Base-by-base conservation (phyloP, 1,139 yeast species). In the Diutina scorzettiae region DNA sequence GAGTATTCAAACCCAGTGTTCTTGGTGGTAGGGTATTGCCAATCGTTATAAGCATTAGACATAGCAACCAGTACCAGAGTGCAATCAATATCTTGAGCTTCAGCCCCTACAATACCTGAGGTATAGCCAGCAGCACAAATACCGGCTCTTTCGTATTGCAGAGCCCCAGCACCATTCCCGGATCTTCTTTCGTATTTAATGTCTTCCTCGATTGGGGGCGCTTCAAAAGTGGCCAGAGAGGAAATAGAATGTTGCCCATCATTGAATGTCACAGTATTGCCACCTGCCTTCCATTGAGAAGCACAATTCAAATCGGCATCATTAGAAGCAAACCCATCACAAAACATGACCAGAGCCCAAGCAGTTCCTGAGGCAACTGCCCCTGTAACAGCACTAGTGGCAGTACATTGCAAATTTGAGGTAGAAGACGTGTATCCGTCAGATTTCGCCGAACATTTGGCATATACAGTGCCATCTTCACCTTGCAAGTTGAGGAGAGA, bases 361-460 rank as follows among this genome's bases (percentile, higher is more conserved):
- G 21, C 34, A 4, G 16, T 8, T 2, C 34, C 34, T 3, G 12
- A 9, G 5, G 16, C 21, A 16, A n/a, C 18, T 8, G 11, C 18
- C 11, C 5, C 3, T 1, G 33, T 40, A 7, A 60, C 51, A 2
- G 41, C 39, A 18, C 31, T 25, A 2, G 54, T 32, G 4, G 53
- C 59, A 2, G 52, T 51, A 59, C 68, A 63, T 3, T 46, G 45
- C 8, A 63, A 43, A 34, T 49, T 41, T 3, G 64, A 58, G 6
- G 6, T 9, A 23, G 25, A 9, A n/a, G 54, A 53, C 23, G 57
- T 39, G n/a, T 51, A 30, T 29, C 56, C 61, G 19, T 66, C 66
- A 14, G 50, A 42, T 25, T 24, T 43, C 24, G 56, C 47, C 1
- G 41, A 36, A 56, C 68, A 63, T 6, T 55, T 55, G 3, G 68